Evolutionary conservation across 1,284 basidiomycete species (phyloP).

Genomic region (Austroboletus niveus): DNA sequence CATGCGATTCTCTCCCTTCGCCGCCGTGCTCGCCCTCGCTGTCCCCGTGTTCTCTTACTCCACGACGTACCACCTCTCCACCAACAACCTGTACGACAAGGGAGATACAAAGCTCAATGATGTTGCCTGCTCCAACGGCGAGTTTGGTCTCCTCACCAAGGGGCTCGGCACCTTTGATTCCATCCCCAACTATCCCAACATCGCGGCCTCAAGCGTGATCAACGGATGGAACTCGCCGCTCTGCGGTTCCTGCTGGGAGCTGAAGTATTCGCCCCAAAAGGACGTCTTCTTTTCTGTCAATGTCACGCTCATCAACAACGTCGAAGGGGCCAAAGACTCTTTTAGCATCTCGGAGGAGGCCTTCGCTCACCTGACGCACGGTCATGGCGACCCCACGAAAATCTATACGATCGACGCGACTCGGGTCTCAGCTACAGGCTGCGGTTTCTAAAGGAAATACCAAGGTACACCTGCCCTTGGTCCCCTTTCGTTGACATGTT

Average conservation of each 20-base stretch:
- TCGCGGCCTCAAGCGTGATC: slow-evolving; percentile 45
- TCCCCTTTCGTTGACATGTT: too few relatives aligned
- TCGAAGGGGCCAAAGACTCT: too few relatives aligned
- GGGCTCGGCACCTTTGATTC: slow-evolving; percentile 44
- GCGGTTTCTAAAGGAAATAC: too few relatives aligned
- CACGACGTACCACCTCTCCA: slow-evolving; percentile 9
- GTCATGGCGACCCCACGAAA: too few relatives aligned
- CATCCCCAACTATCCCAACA: slow-evolving; percentile 48
- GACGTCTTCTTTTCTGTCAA: slow-evolving; percentile 20
- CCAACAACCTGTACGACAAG: slow-evolving; percentile 39
- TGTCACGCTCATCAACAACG: slow-evolving; percentile 17
- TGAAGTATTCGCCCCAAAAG: slow-evolving; percentile 30
- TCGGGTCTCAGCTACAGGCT: too few relatives aligned
- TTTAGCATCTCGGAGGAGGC: too few relatives aligned
- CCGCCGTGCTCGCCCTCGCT: slow-evolving; percentile 3
- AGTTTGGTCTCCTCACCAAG: slow-evolving; percentile 36
- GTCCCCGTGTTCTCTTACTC: slow-evolving; percentile 10
- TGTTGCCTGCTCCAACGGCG: slow-evolving; percentile 51
- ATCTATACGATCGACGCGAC: too few relatives aligned
- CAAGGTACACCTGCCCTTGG: too few relatives aligned
- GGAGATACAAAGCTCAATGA: slow-evolving; percentile 29
- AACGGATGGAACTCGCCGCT: slow-evolving; percentile 14
- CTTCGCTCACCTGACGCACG: too few relatives aligned
- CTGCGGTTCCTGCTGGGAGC: slow-evolving; percentile 28
- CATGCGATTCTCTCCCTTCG: slow-evolving; percentile 16